These are phyloP conservation scores for Fusarium chlamydosporum DNA, from an alignment of 2,329 filamentous ascomycete genomes.

Conservation along the genomic window DNA sequence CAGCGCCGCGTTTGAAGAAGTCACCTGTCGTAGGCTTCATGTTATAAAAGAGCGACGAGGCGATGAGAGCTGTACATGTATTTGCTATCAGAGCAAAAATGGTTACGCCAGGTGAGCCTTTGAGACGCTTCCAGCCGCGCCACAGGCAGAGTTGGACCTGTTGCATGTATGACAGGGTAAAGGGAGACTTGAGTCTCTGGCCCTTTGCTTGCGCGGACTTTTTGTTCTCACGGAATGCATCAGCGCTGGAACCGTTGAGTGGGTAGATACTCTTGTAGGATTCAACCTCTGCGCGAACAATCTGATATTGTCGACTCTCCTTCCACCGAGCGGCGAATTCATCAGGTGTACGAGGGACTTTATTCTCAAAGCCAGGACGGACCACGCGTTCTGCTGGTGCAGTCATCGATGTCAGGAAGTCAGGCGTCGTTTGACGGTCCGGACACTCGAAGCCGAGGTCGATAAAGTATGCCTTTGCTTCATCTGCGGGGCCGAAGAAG, in stretches of 20 bases:
- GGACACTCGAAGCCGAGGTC: slow-evolving; percentile 74
- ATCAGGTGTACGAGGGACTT: slow-evolving; percentile 55
- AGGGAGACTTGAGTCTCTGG: slow-evolving; percentile 63
- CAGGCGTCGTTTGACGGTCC: slow-evolving; percentile 72
- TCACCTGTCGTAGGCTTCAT: slow-evolving; percentile 31
- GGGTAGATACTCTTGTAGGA: slow-evolving; percentile 55
- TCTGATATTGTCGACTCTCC: slow-evolving; percentile 41
- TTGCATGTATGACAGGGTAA: slow-evolving; percentile 62
- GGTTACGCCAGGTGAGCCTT: slow-evolving; percentile 47
- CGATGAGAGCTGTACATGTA: slow-evolving; percentile 24
- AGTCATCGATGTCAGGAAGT: slow-evolving; percentile 73
- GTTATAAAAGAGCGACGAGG: slow-evolving; percentile 42
- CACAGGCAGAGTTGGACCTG: slow-evolving; percentile 61
- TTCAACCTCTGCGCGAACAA: slow-evolving; percentile 43
- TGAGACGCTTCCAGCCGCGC: slow-evolving; percentile 58
- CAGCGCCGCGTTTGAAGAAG: slow-evolving; percentile 56
- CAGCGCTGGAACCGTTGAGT: slow-evolving; percentile 40
- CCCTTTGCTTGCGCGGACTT: slow-evolving; percentile 52
- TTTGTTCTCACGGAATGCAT: slow-evolving; percentile 50
- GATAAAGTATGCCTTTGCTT: slow-evolving; percentile 73
- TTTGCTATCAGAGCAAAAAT: slow-evolving; percentile 38
- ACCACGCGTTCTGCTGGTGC: slow-evolving; percentile 55
- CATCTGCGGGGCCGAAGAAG: slow-evolving; percentile 71
- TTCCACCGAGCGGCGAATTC: slow-evolving; percentile 58
- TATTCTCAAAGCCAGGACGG: slow-evolving; percentile 54